These are phyloP conservation scores for Exophiala bonariae DNA, from an alignment of 2,329 filamentous ascomycete genomes.

Conservation along the genomic window DNA sequence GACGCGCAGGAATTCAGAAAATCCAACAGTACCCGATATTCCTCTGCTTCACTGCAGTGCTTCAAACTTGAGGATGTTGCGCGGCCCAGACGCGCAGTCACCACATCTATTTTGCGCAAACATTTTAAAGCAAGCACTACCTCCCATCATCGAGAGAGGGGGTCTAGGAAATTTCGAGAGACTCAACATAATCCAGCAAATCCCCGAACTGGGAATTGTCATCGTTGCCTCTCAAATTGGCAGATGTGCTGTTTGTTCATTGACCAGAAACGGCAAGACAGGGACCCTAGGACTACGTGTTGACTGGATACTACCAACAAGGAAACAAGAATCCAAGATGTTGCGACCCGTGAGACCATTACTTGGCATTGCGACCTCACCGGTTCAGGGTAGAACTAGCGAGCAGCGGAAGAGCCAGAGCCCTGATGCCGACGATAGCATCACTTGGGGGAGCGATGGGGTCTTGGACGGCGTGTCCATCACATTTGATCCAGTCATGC, in stretches of 20 bases:
- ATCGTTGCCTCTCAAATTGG: conserved; percentile 59
- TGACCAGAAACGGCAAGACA: conserved; percentile 43
- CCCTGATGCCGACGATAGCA: conserved; percentile 20
- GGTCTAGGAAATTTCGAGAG: conserved; percentile 34
- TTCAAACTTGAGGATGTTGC: conserved; percentile 25
- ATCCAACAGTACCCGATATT: conserved; percentile 14
- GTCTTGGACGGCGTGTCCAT: conserved; percentile 23
- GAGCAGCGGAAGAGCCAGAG: conserved; percentile 11
- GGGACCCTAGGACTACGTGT: conserved; percentile 50
- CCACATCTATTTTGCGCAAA: conserved; percentile 28
- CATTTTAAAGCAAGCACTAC: conserved; percentile 25
- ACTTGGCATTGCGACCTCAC: conserved; percentile 57
- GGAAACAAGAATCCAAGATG: conserved; percentile 47
- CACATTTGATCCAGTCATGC: conserved; percentile 23
- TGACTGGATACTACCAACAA: conserved; percentile 57
- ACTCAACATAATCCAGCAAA: conserved; percentile 58
- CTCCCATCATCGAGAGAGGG: conserved; percentile 11
- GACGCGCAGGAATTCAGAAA: not conserved
- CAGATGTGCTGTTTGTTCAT: conserved; percentile 53
- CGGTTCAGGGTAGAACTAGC: conserved; percentile 49
- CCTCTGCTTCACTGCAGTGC: conserved; percentile 26
- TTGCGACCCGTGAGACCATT: conserved; percentile 45
- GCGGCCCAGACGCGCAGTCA: conserved; percentile 19
- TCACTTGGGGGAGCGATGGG: conserved; percentile 20
- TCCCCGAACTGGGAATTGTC: conserved; percentile 60